Evolutionary conservation across 2,329 filamentous ascomycete genomes (phyloP).

Genomic region (Botrytis aclada): DNA sequence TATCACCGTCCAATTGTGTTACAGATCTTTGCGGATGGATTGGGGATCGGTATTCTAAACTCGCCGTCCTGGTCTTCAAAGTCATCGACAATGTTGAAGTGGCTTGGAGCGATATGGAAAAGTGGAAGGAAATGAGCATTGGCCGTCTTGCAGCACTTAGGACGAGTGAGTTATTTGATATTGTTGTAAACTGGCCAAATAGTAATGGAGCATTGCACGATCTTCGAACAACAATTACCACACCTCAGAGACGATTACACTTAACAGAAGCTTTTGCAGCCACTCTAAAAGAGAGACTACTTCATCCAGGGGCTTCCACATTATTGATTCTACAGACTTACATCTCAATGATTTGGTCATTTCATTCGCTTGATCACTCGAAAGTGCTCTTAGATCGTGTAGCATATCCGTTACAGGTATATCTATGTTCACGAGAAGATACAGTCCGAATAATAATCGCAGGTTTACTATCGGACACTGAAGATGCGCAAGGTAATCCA

Average conservation of each 20-base stretch:
- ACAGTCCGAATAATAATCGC: slow-evolving; percentile 75
- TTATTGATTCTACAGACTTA: slow-evolving; percentile 74
- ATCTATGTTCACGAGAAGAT: slow-evolving; percentile 73
- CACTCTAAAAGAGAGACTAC: slow-evolving; percentile 61
- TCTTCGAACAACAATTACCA: slow-evolving; percentile 66
- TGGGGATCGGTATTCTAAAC: slow-evolving; percentile 61
- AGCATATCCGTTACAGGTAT: slow-evolving; percentile 69
- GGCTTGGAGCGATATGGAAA: slow-evolving; percentile 56
- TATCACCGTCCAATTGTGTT: slow-evolving; percentile 53
- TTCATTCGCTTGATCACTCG: slow-evolving; percentile 71
- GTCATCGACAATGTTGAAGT: slow-evolving; percentile 39
- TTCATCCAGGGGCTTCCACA: slow-evolving; percentile 75
- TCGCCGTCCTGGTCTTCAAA: slow-evolving; percentile 60
- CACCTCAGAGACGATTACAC: slow-evolving; percentile 64
- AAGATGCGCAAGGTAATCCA: slow-evolving; percentile 41
- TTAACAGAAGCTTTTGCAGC: slow-evolving; percentile 68
- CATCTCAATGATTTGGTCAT: slow-evolving; percentile 74
- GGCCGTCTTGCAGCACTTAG: slow-evolving; percentile 66
- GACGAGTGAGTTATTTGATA: slow-evolving; percentile 73
- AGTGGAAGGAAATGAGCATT: slow-evolving; percentile 69
- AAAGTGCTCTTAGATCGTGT: slow-evolving; percentile 75
- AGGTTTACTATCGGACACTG: slow-evolving; percentile 64
- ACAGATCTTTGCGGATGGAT: slow-evolving; percentile 64
- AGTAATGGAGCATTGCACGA: slow-evolving; percentile 72
- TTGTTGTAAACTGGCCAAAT: slow-evolving; percentile 71